A percentile compares a stretch with the other conserved stretches of the same genome.
Evolutionary conservation across 1,284 basidiomycete species (phyloP).

Genomic region (Pseudomicrostroma phylloplanum): DNA sequence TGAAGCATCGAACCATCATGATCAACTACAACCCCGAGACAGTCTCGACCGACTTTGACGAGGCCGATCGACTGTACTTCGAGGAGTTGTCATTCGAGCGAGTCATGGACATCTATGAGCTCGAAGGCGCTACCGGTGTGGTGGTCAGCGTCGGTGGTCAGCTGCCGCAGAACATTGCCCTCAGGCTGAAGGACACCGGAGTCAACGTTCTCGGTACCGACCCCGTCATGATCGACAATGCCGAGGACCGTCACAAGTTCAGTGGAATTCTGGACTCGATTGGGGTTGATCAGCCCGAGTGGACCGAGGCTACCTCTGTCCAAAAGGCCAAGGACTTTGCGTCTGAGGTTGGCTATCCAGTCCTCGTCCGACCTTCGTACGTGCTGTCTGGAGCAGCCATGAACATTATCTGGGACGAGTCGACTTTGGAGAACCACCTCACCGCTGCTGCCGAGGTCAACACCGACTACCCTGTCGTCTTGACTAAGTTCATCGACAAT

Average conservation of each 20-base stretch:
- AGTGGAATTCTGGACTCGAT: constrained; percentile 89
- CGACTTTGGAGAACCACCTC: constrained; percentile 80
- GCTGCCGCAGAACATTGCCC: constrained; percentile 85
- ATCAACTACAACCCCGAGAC: constrained; percentile 99
- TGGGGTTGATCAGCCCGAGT: constrained; percentile 93
- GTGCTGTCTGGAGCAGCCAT: constrained; percentile 98
- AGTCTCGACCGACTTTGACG: constrained; percentile 98
- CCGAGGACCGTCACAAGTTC: constrained; percentile 99
- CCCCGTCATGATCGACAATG: constrained; percentile 88
- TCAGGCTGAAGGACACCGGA: constrained; percentile 74
- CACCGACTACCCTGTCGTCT: constrained; percentile 91
- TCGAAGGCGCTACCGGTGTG: constrained; percentile 85
- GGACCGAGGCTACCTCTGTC: constrained; percentile 84
- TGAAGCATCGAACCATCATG: constrained; percentile 96
- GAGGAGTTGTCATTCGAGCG: constrained; percentile 96
- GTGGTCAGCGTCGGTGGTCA: constrained; percentile 92
- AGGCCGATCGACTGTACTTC: constrained; percentile 96
- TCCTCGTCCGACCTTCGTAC: constrained; percentile 60
- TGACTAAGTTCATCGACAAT: constrained; percentile 96
- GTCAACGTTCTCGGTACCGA: constrained; percentile 95
- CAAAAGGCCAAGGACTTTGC: constrained; percentile 89
- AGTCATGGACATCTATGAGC: constrained; percentile 99
- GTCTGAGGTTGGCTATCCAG: constrained; percentile 61
- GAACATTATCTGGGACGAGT: constrained; percentile 95
- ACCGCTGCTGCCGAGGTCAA: constrained; percentile 92